A percentile compares a stretch with the other conserved stretches of the same genome.
phyloP scores from a whole-genome alignment of 768 basidiomycete species.

The Scleroderma bovista region DNA sequence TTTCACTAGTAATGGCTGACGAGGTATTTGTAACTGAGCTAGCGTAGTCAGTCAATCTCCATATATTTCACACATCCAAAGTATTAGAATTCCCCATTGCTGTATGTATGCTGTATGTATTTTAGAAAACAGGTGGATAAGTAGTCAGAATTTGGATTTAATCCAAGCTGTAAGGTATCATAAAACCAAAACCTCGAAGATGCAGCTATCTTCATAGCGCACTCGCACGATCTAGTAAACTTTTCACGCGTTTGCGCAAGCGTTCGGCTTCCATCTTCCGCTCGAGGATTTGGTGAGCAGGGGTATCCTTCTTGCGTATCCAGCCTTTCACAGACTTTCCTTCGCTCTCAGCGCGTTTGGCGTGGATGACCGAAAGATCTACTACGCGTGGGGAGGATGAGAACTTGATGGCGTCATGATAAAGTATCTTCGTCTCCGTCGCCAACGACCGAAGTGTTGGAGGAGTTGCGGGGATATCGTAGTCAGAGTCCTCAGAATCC shows the following conservation, averaged over 20 bases:
- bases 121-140: background rate
- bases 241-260: slow-evolving; percentile 62
- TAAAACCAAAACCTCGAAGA: too few species aligned
- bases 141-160: background rate
- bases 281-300: slow-evolving; percentile 76
- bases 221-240: slow-evolving; percentile 62
- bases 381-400: slow-evolving; percentile 82
- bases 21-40: too few species aligned
- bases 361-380: slow-evolving; percentile 64
- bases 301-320: slow-evolving; percentile 76
- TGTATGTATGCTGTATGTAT: too few species aligned
- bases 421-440: slow-evolving; percentile 80
- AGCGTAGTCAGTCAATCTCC: too few species aligned
- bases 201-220: background rate
- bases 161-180: background rate
- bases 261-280: slow-evolving; percentile 71
- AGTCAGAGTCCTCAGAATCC: slow-evolving; percentile 60
- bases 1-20: too few species aligned
- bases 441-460: slow-evolving; percentile 61
- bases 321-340: slow-evolving; percentile 50
- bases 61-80: too few species aligned
- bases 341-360: slow-evolving; percentile 45
- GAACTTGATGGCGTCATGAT: slow-evolving; percentile 83
- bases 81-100: too few species aligned
- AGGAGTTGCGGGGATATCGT: slow-evolving; percentile 40